Conservation (phyloP, 768 basidiomycete species). For the Leccinum disarticulatum region DNA sequence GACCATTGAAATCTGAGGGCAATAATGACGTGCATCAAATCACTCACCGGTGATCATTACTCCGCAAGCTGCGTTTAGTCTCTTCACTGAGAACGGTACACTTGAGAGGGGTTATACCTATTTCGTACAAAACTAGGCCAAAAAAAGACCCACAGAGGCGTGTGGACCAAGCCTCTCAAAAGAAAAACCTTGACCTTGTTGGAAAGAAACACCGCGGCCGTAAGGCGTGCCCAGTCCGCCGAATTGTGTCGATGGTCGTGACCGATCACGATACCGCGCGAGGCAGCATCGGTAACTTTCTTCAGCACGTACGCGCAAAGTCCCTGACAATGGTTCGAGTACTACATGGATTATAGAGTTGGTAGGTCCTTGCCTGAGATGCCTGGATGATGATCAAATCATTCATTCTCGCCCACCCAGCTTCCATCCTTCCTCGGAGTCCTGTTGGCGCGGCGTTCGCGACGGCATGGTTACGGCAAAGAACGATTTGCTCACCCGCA, state of each 20-base stretch:
- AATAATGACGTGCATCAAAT: background rate
- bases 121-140: background rate
- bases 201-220: conserved; percentile 67
- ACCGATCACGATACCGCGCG: conserved; percentile 76
- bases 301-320: conserved; percentile 69
- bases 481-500: conserved; percentile 51
- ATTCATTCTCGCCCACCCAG: conserved; percentile 91
- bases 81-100: conserved; percentile 76
- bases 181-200: conserved; percentile 70
- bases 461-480: background rate
- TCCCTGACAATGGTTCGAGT: conserved; percentile 47
- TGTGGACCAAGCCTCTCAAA: conserved; percentile 70
- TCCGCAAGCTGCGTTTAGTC: conserved; percentile 69
- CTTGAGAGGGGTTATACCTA: conserved; percentile 37
- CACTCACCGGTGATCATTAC: conserved; percentile 84
- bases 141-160: conserved; percentile 58
- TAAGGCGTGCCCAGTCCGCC: conserved; percentile 71
- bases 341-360: too few relatives aligned
- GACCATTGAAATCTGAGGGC: conserved; percentile 2
- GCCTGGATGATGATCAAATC: conserved; percentile 81
- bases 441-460: conserved; percentile 41
- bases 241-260: conserved; percentile 87
- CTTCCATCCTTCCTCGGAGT: conserved; percentile 79
- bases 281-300: conserved; percentile 50
- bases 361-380: conserved; percentile 55